Conservation (phyloP, 1,284 basidiomycete species). For the Apiotrichum brassicae region DNA sequence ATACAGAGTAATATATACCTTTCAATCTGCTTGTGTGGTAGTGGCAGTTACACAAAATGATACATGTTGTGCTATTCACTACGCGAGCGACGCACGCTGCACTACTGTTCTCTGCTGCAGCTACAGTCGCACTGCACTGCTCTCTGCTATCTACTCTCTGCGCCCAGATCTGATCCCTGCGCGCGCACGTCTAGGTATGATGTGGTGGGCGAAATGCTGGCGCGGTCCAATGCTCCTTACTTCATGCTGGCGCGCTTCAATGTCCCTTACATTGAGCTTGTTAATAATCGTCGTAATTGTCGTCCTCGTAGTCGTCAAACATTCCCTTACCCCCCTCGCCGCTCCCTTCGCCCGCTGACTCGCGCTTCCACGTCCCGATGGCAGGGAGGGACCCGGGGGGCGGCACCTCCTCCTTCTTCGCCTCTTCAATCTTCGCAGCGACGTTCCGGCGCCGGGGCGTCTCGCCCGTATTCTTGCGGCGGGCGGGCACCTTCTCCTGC, state of each 20-base stretch:
- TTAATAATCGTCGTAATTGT: constrained; percentile 39
- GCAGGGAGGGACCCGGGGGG: constrained; percentile 21
- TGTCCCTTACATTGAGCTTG: too few relatives aligned
- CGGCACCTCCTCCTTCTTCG: constrained; percentile 18
- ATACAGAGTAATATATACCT: not conserved
- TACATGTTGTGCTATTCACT: constrained; percentile 4
- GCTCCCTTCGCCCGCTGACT: constrained; percentile 45
- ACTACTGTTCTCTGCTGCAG: not conserved
- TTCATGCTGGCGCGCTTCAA: too few relatives aligned
- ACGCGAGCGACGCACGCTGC: too few relatives aligned
- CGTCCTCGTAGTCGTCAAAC: constrained; percentile 44
- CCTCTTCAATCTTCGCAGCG: constrained; percentile 2
- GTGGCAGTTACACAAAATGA: not conserved
- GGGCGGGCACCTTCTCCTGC: constrained; percentile 42
- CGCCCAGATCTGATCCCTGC: too few relatives aligned
- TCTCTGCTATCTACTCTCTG: too few relatives aligned
- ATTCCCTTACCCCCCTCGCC: constrained; percentile 40
- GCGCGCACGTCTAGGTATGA: too few relatives aligned
- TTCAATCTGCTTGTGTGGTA: not conserved
- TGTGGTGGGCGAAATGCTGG: too few relatives aligned
- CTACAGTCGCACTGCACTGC: too few relatives aligned
- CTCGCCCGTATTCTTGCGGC: constrained; percentile 11
- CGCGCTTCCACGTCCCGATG: constrained; percentile 51
- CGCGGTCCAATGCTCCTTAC: too few relatives aligned
- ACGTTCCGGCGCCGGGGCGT: constrained; percentile 2